Evolutionary conservation across 2,329 filamentous ascomycete species (phyloP), one percentile per base, ranked within the genome.

Genomic region (Trichophyton mentagrophytes): DNA sequence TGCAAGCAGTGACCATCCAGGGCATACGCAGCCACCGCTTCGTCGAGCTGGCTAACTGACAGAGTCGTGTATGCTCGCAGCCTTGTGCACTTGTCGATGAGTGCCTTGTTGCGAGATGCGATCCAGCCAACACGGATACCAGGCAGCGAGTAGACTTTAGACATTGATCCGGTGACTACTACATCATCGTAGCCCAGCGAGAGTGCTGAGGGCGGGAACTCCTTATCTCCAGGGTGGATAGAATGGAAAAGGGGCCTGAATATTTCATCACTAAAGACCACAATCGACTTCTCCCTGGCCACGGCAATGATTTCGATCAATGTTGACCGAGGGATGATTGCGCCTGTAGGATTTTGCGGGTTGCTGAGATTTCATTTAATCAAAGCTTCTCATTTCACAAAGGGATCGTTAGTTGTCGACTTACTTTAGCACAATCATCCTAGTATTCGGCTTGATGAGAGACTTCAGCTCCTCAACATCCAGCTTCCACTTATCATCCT

Each of bases 41-140:
- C 89, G 70, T 95, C 89, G 5, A 96, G 76, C 68, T 86, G 84
- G n/a, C 87, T 88, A 0, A 95, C 89, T 44, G 86, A 88, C 67
- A 95, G 95, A 27, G 88, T 90, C 2, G 89, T 95, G 76, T 93
- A 95, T 71, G 93, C 86, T 46, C 89, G 79, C 1, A 85, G 85
- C 13, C 77, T 73, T 9, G 85, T 83, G 64, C 88, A 79, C 13
- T 79, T 76, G 58, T 85, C 80, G 59, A 92, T 80, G 61, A 95
- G 78, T 0, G 76, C 74, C 3, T 70, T 69, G 70, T 84, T 82
- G 27, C 83, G 82, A 13, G 85, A 86, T 2, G 87, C 88, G 61
- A 92, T 79, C 90, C 90, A 96, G 36, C 90, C 90, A 1, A 91
- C 74, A 0, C 90, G 84, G 63, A 95, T 85, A 1, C 90, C 90